Evolutionary conservation across 2,329 filamentous ascomycete species (phyloP).

Genomic region (Microascus cirrosus): DNA sequence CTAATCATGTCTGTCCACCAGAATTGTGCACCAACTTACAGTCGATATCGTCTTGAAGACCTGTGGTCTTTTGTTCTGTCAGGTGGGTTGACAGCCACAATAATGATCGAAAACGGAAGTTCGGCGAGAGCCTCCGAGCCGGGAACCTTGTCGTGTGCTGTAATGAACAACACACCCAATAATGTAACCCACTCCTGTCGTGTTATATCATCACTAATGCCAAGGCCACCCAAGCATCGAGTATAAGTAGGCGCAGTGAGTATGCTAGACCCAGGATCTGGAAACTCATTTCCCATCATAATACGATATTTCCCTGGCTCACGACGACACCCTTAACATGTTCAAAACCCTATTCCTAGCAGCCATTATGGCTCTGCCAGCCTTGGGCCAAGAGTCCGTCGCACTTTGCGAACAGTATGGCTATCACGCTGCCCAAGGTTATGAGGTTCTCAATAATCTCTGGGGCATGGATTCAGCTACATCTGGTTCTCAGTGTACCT

Average conservation of each 20-base stretch:
- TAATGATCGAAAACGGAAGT: background rate
- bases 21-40: background rate
- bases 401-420: constrained; percentile 13
- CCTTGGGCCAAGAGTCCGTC: background rate
- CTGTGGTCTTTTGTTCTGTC: background rate
- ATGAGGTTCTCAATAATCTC: constrained; percentile 27
- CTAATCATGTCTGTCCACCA: background rate
- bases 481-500: constrained; percentile 27
- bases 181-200: too few relatives aligned
- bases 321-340: background rate
- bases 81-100: background rate
- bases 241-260: background rate
- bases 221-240: background rate
- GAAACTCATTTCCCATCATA: background rate
- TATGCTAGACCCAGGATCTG: background rate
- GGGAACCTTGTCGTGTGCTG: background rate
- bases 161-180: background rate
- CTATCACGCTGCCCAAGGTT: constrained; percentile 17
- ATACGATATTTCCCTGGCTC: background rate
- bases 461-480: constrained; percentile 24
- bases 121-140: background rate
- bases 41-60: background rate
- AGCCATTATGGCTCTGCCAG: background rate
- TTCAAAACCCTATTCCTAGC: background rate
- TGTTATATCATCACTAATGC: too few relatives aligned